Evolutionary conservation across 1,284 basidiomycete species (phyloP).

Genomic region (Apiotrichum laibachii): DNA sequence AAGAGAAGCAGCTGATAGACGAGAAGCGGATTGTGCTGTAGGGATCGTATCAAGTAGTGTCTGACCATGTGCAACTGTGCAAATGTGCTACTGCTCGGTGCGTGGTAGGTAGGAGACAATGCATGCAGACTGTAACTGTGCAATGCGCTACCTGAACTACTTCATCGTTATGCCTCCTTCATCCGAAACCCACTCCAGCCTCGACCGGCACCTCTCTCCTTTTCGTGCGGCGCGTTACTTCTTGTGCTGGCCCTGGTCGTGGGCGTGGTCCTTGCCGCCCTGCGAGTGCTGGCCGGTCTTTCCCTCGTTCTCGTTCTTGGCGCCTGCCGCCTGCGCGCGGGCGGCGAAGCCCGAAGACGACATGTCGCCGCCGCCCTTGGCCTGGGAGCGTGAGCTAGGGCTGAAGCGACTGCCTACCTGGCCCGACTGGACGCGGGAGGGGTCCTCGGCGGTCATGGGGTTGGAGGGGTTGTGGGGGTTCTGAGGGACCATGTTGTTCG

Average conservation of each 20-base stretch:
- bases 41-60: too few relatives aligned
- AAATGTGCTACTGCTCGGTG: neutral
- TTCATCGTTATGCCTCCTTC: too few relatives aligned
- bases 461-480: neutral
- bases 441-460: neutral
- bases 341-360: neutral
- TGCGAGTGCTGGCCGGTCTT: too few relatives aligned
- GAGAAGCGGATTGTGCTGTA: too few relatives aligned
- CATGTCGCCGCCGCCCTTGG: neutral
- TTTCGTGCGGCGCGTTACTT: neutral
- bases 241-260: neutral
- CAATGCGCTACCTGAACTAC: too few relatives aligned
- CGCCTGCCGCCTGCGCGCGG: neutral
- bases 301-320: neutral
- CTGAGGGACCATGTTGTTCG: neutral
- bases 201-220: too few relatives aligned
- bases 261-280: neutral
- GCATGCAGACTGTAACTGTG: too few relatives aligned
- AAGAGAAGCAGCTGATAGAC: neutral
- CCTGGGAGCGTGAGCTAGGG: neutral
- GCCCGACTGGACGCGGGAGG: neutral
- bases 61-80: too few relatives aligned
- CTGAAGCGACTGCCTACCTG: neutral
- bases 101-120: too few relatives aligned
- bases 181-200: too few relatives aligned